Base-by-base conservation (phyloP, 2,329 filamentous ascomycete genomes). In the Sporothrix euskadiensis region DNA sequence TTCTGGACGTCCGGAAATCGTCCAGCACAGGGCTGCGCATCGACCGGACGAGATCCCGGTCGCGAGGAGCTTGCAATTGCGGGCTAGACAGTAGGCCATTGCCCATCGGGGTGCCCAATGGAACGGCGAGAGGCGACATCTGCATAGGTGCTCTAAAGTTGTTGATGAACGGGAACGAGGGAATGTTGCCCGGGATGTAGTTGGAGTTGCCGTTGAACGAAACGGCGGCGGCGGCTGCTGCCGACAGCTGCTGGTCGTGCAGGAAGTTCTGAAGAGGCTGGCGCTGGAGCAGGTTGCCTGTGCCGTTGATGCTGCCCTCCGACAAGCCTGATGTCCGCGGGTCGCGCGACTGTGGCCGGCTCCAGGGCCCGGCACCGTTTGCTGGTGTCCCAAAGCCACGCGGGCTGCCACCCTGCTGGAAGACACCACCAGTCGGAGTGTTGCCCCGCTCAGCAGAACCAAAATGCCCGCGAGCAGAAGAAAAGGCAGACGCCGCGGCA, bases 1-100 rank as follows among this genome's bases (percentile, higher is more conserved):
- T 88, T 81, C 94, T 97, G 0, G 63, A 73, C 12, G 87, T 86
- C 57, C 92, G 89, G 82, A 97, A 98, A 41, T 97, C 93, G 75
- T 94, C 91, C 1, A 98, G 85, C 9, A 94, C 83, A 16, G 86
- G 83, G 80, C 94, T 97, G 78, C 93, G 88, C 16, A 91, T 65
- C 8, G 74, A 65, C 2, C 57, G 71, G 3, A 73, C 49, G 2
- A 66, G 72, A n/a, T 77, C 75, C 8, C 72, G 30, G 16, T 75
- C 75, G 4, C 71, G 63, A 2, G 65, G 10, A 26, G 73, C 10
- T 41, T 88, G 85, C 72, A 84, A 84, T 2, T 80, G 79, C 54
- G 81, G 80, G 47, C 22, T 39, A 47, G 80, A 78, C 63, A 80
- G 78, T 73, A 82, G 77, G 49, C 76, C 76, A 3, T 77, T 75